phyloP scores from a whole-genome alignment of 2,329 filamentous ascomycete species.

The Orbilia ellipsospora region DNA sequence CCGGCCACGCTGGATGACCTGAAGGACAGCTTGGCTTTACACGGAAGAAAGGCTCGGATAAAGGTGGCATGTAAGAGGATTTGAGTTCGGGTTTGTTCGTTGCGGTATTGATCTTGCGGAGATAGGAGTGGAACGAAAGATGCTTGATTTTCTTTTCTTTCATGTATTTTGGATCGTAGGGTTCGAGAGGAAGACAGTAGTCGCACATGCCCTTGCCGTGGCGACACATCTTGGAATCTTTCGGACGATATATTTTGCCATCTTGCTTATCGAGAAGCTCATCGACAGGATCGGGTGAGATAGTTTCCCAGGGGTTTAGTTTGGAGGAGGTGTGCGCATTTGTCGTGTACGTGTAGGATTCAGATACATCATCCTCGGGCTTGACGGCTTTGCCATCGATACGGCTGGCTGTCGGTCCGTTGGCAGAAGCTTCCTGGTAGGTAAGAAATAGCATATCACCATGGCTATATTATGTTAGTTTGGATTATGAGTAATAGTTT shows the following conservation, averaged over 20 bases:
- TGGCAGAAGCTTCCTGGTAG: conserved; percentile 69
- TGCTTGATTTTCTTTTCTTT: conserved; percentile 99
- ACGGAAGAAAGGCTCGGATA: conserved; percentile 91
- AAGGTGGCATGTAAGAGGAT: conserved; percentile 93
- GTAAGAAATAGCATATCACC: conserved; percentile 90
- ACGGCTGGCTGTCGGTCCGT: conserved; percentile 62
- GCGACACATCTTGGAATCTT: conserved; percentile 87
- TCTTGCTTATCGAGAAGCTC: conserved; percentile 85
- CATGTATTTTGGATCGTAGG: conserved; percentile 88
- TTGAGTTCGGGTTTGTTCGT: conserved; percentile 96
- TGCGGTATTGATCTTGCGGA: conserved; percentile 93
- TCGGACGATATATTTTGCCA: conserved; percentile 84
- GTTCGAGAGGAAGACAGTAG: conserved; percentile 96
- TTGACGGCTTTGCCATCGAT: conserved; percentile 80
- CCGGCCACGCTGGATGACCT: conserved; percentile 91
- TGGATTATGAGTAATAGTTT: conserved; percentile 53
- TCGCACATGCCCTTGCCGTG: conserved; percentile 99
- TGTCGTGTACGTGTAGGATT: conserved; percentile 69
- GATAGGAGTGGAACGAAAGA: conserved; percentile 91
- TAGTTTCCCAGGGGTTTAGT: conserved; percentile 86
- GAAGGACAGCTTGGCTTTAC: conserved; percentile 90
- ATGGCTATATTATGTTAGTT: conserved; percentile 69
- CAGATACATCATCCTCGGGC: conserved; percentile 73
- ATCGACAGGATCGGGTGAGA: conserved; percentile 87
- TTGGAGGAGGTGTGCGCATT: conserved; percentile 70